Base-by-base conservation (phyloP, 78 protist genomes). In the Anaeramoeba ignava region DNA sequence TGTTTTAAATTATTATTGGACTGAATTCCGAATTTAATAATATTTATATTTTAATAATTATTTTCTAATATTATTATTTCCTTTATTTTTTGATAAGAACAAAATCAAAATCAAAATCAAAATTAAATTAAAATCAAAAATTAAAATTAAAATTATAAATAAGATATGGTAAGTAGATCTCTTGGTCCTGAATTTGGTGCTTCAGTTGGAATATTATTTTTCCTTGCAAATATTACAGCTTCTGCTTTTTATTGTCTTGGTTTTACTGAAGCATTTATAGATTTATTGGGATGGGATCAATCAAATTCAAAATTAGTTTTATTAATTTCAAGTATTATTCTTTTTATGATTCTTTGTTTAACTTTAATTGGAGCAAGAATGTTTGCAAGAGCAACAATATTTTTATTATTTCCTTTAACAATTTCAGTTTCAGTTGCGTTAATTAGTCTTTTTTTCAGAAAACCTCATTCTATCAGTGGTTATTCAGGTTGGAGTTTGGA, bases 161-260 rank as follows among this genome's bases (percentile, higher is more conserved):
- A n/a, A n/a, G n/a, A n/a, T n/a, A n/a, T n/a, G n/a, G n/a, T n/a
- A n/a, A n/a, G n/a, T n/a, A n/a, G n/a, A n/a, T 42, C n/a, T n/a
- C 82, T 42, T 12, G 97, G 97, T 36, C 87, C 90, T 27, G 86
- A 79, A 37, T 27, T 88, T 0, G 92, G 93, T n/a, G 90, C 87
- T 17, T 83, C 92, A 8, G 83, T 90, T 37, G 95, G 94, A 33
- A 3, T 90, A n/a, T 31, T 92, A 37, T 87, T 90, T 38, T 91
- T 85, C 36, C 0, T 89, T 12, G 90, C 93, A 39, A 68, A 83
- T 42, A 81, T 83, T 41, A 40, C 90, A 0, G 91, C 90, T 2
- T 83, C 83, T 34, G 87, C 92, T 8, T 41, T 94, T 37, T 79
- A 94, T 87, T 42, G 88, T 33, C 83, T 84, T 33, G 94, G 94